phyloP scores from a whole-genome alignment of 2,329 filamentous ascomycete genomes.

The Nemania sp. region DNA sequence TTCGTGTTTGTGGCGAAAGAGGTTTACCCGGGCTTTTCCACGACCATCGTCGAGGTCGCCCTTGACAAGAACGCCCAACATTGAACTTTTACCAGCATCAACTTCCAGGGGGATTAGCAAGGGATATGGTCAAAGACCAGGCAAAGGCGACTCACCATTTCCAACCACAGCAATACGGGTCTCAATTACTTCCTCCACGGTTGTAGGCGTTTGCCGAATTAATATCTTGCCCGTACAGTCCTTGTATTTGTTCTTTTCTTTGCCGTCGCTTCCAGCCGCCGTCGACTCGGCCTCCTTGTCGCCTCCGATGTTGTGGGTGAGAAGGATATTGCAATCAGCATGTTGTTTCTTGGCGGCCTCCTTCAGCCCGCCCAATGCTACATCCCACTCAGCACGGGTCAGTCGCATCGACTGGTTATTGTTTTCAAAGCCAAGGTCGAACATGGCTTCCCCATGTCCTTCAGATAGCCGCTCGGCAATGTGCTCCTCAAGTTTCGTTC shows the following conservation, averaged over 20 bases:
- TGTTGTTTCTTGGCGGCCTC: slow-evolving; percentile 72
- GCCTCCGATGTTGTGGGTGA: slow-evolving; percentile 92
- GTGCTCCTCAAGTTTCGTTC: slow-evolving; percentile 72
- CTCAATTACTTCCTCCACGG: slow-evolving; percentile 90
- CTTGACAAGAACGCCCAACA: slow-evolving; percentile 95
- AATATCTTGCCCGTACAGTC: slow-evolving; percentile 88
- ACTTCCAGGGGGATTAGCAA: slow-evolving; percentile 61
- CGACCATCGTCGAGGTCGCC: slow-evolving; percentile 94
- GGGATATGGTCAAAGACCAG: slow-evolving; percentile 15
- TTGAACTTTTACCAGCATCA: slow-evolving; percentile 95
- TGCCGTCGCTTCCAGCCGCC: slow-evolving; percentile 60
- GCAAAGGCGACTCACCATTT: slow-evolving; percentile 71
- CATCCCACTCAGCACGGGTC: slow-evolving; percentile 78
- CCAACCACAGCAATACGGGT: slow-evolving; percentile 96
- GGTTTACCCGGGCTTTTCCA: slow-evolving; percentile 91
- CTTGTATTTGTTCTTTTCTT: slow-evolving; percentile 64
- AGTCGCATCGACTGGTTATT: slow-evolving; percentile 88
- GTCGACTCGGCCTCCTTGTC: slow-evolving; percentile 75
- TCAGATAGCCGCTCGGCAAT: slow-evolving; percentile 79
- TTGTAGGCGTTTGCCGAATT: slow-evolving; percentile 78
- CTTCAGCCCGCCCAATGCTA: slow-evolving; percentile 74
- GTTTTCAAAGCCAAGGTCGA: slow-evolving; percentile 93
- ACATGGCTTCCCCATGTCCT: slow-evolving; percentile 88
- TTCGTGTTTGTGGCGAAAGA: slow-evolving; percentile 98
- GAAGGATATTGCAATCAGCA: slow-evolving; percentile 82